phyloP scores from a whole-genome alignment of 306 rosid genomes.

The Albizia julibrissin region DNA sequence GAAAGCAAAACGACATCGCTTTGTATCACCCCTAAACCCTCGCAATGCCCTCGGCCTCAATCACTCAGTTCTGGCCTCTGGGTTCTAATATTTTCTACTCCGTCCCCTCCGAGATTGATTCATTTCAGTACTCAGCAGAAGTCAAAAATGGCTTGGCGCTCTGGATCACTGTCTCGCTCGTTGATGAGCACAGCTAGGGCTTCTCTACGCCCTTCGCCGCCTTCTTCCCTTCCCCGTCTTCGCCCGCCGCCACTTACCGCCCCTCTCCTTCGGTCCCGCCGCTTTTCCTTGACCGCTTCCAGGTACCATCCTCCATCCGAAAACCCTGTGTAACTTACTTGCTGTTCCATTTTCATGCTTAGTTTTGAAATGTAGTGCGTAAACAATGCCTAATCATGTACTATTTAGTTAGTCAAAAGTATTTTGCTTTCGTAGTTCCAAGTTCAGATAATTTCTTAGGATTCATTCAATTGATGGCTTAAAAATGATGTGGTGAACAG shows the following conservation, averaged over 20 bases:
- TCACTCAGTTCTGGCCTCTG: not conserved
- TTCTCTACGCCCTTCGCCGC: slow-evolving; percentile 48
- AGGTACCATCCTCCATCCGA: slow-evolving; percentile 43
- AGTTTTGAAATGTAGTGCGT: not conserved
- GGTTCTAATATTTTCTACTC: not conserved
- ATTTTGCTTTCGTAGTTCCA: not conserved
- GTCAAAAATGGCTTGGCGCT: slow-evolving; percentile 48
- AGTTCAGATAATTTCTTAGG: not conserved
- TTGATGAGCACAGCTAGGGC: slow-evolving; percentile 48
- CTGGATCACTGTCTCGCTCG: slow-evolving; percentile 59
- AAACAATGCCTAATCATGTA: not conserved
- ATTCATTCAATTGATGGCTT: not conserved
- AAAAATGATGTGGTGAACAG: not conserved
- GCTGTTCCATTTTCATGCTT: not conserved
- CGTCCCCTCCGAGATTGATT: not conserved
- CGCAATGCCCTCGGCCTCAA: slow-evolving; percentile 16
- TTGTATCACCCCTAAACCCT: slow-evolving; percentile 38
- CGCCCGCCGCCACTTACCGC: slow-evolving; percentile 50
- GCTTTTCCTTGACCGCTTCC: slow-evolving; percentile 47
- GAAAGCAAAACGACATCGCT: not conserved
- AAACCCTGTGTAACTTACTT: not conserved
- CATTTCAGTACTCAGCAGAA: not conserved
- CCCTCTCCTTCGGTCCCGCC: slow-evolving; percentile 46
- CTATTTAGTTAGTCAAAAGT: not conserved
- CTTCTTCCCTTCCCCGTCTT: slow-evolving; percentile 48